Evolutionary conservation across 2,329 filamentous ascomycete genomes (phyloP), one percentile per base, ranked within the genome.

Genomic region (Dichotomopilus funicola): DNA sequence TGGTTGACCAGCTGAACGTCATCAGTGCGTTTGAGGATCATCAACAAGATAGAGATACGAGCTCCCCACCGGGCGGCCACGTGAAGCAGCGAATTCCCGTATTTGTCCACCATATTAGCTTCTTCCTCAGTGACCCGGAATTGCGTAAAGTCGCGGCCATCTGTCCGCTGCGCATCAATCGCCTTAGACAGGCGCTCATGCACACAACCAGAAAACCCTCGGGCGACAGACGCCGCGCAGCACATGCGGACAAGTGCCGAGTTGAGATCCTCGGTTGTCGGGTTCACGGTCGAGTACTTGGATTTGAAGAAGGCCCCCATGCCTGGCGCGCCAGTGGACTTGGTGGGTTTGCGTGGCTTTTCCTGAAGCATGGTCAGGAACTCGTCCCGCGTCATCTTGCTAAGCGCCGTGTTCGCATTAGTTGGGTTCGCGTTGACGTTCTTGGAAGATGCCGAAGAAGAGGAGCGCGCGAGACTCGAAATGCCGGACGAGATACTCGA

Each of bases 401-500:
- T 65, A 31, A 64, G 57, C 1, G 63, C 60, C 12, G 60, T 57
- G 45, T 61, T 63, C 33, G 58, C 58, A 37, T 59, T 59, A 5
- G 53, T 47, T 5, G 53, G 55, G 51, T 62, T 61, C 7, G 61
- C 33, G 49, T 58, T 59, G 41, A 59, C 48, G 38, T 56, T 54
- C 45, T 63, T 64, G 41, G 63, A 65, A 0, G 63, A 65, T 6
- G 61, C 61, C 12, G 63, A 64, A 1, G 63, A 65, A 1, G 63
- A 63, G 1, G 63, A 64, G 8, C 63, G 59, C 2, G 63, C 63
- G n/a, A 65, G 51, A 36, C 63, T 65, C 10, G 59, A 61, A 38
- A 65, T 65, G 7, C 63, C 63, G 3, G 63, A 64, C 41, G 63
- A 65, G 48, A 65, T 65, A 43, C 63, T 65, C 27, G 63, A 64